phyloP scores from a whole-genome alignment of 768 basidiomycete genomes.

The Mycena amicta region DNA sequence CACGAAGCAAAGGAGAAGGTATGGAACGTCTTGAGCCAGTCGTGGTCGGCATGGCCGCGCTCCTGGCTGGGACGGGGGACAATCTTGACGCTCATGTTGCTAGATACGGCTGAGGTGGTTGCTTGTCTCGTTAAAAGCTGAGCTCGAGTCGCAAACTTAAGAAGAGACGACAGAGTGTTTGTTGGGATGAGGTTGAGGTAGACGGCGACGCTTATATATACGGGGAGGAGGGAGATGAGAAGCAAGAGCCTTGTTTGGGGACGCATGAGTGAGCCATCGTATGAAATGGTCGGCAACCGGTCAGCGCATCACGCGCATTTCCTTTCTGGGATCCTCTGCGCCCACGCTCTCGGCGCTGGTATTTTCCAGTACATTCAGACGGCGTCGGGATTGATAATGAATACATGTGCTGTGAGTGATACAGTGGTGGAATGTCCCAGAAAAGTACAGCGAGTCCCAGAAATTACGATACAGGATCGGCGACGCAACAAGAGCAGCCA shows the following conservation, averaged over 20 bases:
- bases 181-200: constrained; percentile 37
- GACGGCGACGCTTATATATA: constrained; percentile 45
- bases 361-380: neutral
- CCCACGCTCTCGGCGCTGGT: constrained; percentile 9
- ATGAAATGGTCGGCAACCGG: neutral
- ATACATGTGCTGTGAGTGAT: no score
- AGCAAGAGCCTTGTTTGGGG: constrained; percentile 34
- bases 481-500: no score
- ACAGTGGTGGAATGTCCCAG: no score
- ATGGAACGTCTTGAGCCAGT: constrained; percentile 87
- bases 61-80: constrained; percentile 59
- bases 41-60: constrained; percentile 76
- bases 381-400: no score
- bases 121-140: constrained; percentile 31
- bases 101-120: constrained; percentile 30
- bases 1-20: constrained; percentile 78
- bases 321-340: constrained; percentile 15
- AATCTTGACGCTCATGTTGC: constrained; percentile 36
- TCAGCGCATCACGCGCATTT: constrained; percentile 14
- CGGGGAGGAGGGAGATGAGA: constrained; percentile 41
- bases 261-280: constrained; percentile 36
- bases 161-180: constrained; percentile 37
- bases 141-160: constrained; percentile 36
- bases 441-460: no score
- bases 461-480: no score